phyloP scores from a whole-genome alignment of 2,329 filamentous ascomycete species.

The Dryadomyces sulphureus region DNA sequence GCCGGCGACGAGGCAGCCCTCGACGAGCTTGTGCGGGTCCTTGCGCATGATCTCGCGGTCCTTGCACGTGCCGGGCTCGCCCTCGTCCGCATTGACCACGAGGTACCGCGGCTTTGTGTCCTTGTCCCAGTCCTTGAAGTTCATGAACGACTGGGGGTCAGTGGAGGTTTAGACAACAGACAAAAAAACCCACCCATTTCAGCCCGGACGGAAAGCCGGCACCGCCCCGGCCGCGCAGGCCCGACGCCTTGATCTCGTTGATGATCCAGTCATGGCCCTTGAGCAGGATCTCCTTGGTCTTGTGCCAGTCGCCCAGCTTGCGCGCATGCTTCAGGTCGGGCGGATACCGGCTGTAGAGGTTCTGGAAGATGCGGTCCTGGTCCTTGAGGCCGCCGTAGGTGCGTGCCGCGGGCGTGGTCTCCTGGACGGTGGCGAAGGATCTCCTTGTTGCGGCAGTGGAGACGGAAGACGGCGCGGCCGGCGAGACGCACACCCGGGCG shows the following conservation, averaged over 20 bases:
- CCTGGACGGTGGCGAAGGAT: slow-evolving; percentile 68
- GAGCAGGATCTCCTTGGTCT: slow-evolving; percentile 93
- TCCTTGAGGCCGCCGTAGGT: slow-evolving; percentile 80
- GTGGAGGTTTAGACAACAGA: slow-evolving; percentile 1
- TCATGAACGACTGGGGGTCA: slow-evolving; percentile 79
- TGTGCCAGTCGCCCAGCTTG: slow-evolving; percentile 98
- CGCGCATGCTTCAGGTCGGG: slow-evolving; percentile 84
- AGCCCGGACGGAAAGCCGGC: slow-evolving; percentile 95
- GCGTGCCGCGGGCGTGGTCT: slow-evolving; percentile 48
- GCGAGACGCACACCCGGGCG: slow-evolving; percentile 26
- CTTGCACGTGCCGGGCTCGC: slow-evolving; percentile 97
- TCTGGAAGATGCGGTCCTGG: slow-evolving; percentile 98
- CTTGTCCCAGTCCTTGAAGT: slow-evolving; percentile 99
- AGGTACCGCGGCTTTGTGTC: slow-evolving; percentile 90
- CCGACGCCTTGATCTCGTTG: slow-evolving; percentile 90
- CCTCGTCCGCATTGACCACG: slow-evolving; percentile 97
- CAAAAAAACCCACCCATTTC: slow-evolving; percentile 65
- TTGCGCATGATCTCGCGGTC: slow-evolving; percentile 99
- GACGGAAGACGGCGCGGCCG: slow-evolving; percentile 10
- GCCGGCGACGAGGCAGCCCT: slow-evolving; percentile 90
- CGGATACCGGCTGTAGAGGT: slow-evolving; percentile 87
- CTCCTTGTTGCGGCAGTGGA: slow-evolving; percentile 19
- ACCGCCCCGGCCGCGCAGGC: slow-evolving; percentile 87
- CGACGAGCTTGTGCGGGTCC: slow-evolving; percentile 96
- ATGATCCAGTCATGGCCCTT: slow-evolving; percentile 99